These are phyloP conservation scores for Flagelloscypha sp. DNA, from an alignment of 768 basidiomycete genomes.

Conservation along the genomic window DNA sequence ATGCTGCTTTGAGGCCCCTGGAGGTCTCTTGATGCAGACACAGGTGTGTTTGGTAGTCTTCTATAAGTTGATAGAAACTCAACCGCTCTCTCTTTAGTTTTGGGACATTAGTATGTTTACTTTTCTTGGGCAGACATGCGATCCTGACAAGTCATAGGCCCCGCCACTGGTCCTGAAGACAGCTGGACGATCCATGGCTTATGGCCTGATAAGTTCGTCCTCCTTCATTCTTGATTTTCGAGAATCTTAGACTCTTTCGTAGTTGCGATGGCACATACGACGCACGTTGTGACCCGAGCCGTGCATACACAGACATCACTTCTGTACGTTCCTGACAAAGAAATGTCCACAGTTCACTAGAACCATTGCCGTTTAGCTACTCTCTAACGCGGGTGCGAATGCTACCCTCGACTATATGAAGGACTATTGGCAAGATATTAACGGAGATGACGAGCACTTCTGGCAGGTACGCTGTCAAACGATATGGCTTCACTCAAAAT, in stretches of 20 bases:
- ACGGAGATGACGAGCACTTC: constrained; percentile 33
- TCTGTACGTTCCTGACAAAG: constrained; percentile 16
- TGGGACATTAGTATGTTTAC: too few relatives aligned
- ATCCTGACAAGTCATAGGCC: constrained; percentile 41
- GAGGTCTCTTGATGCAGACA: constrained; percentile 43
- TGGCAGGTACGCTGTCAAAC: constrained; percentile 42
- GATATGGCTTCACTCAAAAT: constrained; percentile 13
- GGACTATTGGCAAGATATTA: constrained; percentile 40
- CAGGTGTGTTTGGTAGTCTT: too few relatives aligned
- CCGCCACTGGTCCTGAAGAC: constrained; percentile 35
- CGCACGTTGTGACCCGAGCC: constrained; percentile 33
- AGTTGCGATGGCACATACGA: constrained; percentile 39
- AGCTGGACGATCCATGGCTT: constrained; percentile 52
- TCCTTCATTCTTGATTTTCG: constrained; percentile 28
- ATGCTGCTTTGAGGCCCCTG: constrained; percentile 43
- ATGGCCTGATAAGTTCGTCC: constrained; percentile 42
- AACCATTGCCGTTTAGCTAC: constrained; percentile 29
- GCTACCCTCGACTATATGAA: too few relatives aligned
- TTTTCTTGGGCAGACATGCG: too few relatives aligned
- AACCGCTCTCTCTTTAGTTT: too few relatives aligned
- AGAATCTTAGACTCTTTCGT: constrained; percentile 25
- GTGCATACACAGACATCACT: constrained; percentile 34
- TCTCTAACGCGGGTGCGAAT: constrained; percentile 30
- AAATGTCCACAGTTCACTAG: constrained; percentile 29
- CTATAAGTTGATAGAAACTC: too few relatives aligned